A percentile compares a stretch with the other conserved stretches of the same genome.
These are phyloP conservation scores for Penicillium mononematosum DNA, from an alignment of 495 filamentous ascomycete genomes.

Conservation along the genomic window DNA sequence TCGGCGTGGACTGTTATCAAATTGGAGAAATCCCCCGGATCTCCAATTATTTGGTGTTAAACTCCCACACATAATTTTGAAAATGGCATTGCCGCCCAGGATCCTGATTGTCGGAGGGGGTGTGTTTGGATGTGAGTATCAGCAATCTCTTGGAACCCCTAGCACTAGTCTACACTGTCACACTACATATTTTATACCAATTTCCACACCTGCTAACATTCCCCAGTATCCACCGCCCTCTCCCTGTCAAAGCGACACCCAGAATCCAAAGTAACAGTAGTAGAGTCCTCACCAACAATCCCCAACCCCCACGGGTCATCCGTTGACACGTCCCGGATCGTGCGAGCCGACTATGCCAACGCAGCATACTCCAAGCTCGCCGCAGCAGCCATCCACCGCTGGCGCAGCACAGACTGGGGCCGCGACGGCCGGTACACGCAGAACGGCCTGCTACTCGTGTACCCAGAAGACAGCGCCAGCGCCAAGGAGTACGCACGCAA, in stretches of 20 bases:
- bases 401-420: conserved; percentile 66
- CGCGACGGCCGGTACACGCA: conserved; percentile 70
- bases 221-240: conserved; percentile 60
- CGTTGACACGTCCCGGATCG: conserved; percentile 73
- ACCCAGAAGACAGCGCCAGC: conserved; percentile 45
- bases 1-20: conserved; percentile 8
- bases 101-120: conserved; percentile 77
- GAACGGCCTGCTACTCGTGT: conserved; percentile 69
- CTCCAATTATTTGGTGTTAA: neutral
- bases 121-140: conserved; percentile 64
- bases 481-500: conserved; percentile 63
- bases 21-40: neutral
- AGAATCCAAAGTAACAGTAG: conserved; percentile 57
- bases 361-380: conserved; percentile 69
- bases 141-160: neutral
- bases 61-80: conserved; percentile 1
- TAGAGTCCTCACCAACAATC: conserved; percentile 67
- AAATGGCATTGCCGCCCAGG: conserved; percentile 46
- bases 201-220: conserved; percentile 10
- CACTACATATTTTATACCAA: conserved; percentile 1
- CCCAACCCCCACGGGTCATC: conserved; percentile 69
- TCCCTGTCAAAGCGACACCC: conserved; percentile 60
- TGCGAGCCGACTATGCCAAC: conserved; percentile 80
- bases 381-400: conserved; percentile 62
- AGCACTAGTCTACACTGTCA: neutral